Conservation (phyloP, 108 stramenopile species). For the Cyclotella atomus region DNA sequence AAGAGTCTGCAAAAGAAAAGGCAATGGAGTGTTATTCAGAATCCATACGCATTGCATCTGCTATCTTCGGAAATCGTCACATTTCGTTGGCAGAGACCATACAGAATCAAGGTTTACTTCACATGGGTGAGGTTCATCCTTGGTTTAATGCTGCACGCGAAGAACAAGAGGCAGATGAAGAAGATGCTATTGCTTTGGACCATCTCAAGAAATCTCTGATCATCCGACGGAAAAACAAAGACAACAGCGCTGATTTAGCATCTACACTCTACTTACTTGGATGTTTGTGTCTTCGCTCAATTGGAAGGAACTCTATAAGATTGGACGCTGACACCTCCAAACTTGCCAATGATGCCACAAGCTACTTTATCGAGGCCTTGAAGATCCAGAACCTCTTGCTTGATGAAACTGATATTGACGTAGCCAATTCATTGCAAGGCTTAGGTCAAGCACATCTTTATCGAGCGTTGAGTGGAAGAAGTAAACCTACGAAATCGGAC, state of each 20-base stretch:
- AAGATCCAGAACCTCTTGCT: constrained; percentile 36
- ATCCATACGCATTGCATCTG: constrained; percentile 45
- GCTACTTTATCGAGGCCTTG: constrained; percentile 24
- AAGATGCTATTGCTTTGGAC: constrained; percentile 39
- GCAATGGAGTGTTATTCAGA: constrained; percentile 48
- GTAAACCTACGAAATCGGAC: constrained; percentile 3
- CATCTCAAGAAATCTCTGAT: constrained; percentile 29
- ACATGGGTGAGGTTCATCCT: constrained; percentile 18
- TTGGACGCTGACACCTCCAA: constrained; percentile 26
- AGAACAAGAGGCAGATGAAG: constrained; percentile 19
- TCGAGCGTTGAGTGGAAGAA: constrained; percentile 11
- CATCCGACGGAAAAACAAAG: constrained; percentile 38
- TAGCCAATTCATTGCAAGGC: constrained; percentile 31
- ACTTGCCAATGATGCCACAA: constrained; percentile 21
- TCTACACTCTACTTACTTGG: constrained; percentile 37
- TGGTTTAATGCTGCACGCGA: constrained; percentile 31
- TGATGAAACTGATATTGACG: constrained; percentile 21
- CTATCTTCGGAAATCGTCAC: constrained; percentile 36
- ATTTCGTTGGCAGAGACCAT: constrained; percentile 37
- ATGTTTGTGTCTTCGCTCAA: constrained; percentile 24
- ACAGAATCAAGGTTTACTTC: constrained; percentile 38
- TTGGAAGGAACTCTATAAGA: constrained; percentile 13
- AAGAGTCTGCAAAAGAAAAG: constrained; percentile 25
- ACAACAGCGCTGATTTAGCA: constrained; percentile 28
- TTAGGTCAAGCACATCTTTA: constrained; percentile 40